These are phyloP conservation scores for Helicocarpus griseus DNA, from an alignment of 2,329 filamentous ascomycete genomes.

Conservation along the genomic window DNA sequence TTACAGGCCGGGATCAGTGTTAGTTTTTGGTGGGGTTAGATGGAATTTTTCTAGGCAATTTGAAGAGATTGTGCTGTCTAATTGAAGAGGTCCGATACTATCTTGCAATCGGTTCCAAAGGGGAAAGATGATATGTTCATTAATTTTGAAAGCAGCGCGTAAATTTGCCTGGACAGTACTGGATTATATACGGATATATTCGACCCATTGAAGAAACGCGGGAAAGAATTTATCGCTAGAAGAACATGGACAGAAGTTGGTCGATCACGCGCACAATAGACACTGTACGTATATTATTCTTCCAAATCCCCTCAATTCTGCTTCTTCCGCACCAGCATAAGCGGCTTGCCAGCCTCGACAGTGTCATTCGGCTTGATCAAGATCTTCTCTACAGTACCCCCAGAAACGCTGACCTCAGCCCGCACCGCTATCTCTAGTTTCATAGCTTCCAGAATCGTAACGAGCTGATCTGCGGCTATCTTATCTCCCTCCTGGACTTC, in stretches of 20 bases:
- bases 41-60: neutral
- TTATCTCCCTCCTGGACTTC: conserved; percentile 33
- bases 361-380: conserved; percentile 31
- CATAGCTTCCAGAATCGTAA: conserved; percentile 47
- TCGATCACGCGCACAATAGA: too few species aligned
- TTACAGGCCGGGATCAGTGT: conserved; percentile 84
- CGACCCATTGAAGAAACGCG: too few species aligned
- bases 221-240: too few species aligned
- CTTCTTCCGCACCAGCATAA: conserved; percentile 20
- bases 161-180: too few species aligned
- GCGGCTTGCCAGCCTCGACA: conserved; percentile 26
- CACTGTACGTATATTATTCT: neutral
- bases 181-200: too few species aligned
- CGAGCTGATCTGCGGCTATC: conserved; percentile 34
- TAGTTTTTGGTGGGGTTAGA: conserved; percentile 75
- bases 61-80: neutral
- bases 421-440: conserved; percentile 46
- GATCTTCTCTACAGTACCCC: conserved; percentile 28
- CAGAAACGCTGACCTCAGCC: conserved; percentile 19
- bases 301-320: neutral
- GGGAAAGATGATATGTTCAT: too few species aligned
- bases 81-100: neutral
- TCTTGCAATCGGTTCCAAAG: too few species aligned
- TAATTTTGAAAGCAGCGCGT: too few species aligned
- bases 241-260: too few species aligned